Conservation (phyloP, 1,139 yeast genomes). For the Protomyces gravidus region DNA sequence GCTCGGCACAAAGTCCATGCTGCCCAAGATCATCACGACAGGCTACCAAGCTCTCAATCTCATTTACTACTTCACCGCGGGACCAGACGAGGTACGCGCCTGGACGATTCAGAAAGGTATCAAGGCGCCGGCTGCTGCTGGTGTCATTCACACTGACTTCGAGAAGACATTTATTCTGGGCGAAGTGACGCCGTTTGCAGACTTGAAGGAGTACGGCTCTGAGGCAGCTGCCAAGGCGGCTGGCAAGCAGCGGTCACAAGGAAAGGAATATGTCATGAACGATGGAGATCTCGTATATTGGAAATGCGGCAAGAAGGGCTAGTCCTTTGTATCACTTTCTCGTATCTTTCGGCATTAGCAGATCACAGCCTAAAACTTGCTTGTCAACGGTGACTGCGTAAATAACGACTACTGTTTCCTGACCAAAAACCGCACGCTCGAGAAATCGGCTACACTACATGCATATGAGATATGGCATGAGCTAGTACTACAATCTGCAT, state of each 20-base stretch:
- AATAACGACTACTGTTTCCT: too few species aligned
- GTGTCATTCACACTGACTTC: slow-evolving; percentile 77
- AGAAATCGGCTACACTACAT: too few species aligned
- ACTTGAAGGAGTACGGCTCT: slow-evolving; percentile 70
- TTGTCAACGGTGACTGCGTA: too few species aligned
- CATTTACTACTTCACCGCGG: slow-evolving; percentile 87
- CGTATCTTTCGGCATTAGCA: too few species aligned
- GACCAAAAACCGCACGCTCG: too few species aligned
- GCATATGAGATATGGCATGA: too few species aligned
- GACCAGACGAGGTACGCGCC: slow-evolving; percentile 82
- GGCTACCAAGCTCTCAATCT: slow-evolving; percentile 68
- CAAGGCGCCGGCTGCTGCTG: slow-evolving; percentile 88
- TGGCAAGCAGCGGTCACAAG: slow-evolving; percentile 89
- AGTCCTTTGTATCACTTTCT: too few species aligned
- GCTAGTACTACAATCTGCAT: too few species aligned
- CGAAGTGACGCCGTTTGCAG: slow-evolving; percentile 83
- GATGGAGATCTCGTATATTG: slow-evolving; percentile 84
- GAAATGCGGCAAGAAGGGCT: slow-evolving; percentile 13
- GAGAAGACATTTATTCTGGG: slow-evolving; percentile 43
- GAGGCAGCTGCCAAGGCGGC: slow-evolving; percentile 85
- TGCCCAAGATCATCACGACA: slow-evolving; percentile 74
- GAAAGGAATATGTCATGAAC: slow-evolving; percentile 93
- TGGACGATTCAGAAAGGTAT: slow-evolving; percentile 83
- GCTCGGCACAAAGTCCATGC: slow-evolving; percentile 76
- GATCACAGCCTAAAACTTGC: too few species aligned